Base-by-base conservation (phyloP, 495 filamentous ascomycete species). In the Cercophora samala region DNA sequence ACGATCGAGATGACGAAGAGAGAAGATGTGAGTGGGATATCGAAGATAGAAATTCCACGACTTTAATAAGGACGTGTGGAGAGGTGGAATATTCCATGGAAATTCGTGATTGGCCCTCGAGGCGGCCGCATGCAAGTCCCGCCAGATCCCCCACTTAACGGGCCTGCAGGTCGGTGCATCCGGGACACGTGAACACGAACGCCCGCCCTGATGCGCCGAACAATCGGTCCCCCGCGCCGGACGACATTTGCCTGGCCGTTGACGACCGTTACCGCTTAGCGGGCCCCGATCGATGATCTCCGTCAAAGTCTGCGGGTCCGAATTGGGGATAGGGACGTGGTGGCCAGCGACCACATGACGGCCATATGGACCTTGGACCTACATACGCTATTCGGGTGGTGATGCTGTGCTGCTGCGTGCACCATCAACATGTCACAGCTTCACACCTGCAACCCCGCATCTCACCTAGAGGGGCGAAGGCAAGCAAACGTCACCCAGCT, bases 151-250 rank as follows among this genome's bases (percentile, higher is more conserved):
- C 68, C 65, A 55, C 62, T 65, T 17, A 63, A 56, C 65, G 65
- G 65, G 68, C 51, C 63, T 70, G 68, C 68, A 70, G 29, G 58
- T 42, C 32, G 37, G 60, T 70, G 68, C 62, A 67, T 58, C 62
- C 62, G 65, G 60, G 64, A 63, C 68, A 65, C 54, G 68, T 66
- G 65, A 67, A 59, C 52, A 26, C 53, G 64, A 70, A 70, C 68
- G 32, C 29, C 46, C 25, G 18, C 56, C 25, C 53, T 52, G 37
- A 26, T 58, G 64, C n/a, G 22, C n/a, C 22, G 53, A 56, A 56
- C 53, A 56, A 18, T 23, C 53, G 22, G 53, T 15, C 53, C n/a
- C n/a, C 5, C n/a, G 19, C 11, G 53, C 53, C n/a, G 53, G n/a
- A 56, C n/a, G 53, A 56, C 19, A n/a, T n/a, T n/a, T n/a, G n/a